Conservation (phyloP, 192 early-diverging fungal genomes). For the Podila clonocystis region DNA sequence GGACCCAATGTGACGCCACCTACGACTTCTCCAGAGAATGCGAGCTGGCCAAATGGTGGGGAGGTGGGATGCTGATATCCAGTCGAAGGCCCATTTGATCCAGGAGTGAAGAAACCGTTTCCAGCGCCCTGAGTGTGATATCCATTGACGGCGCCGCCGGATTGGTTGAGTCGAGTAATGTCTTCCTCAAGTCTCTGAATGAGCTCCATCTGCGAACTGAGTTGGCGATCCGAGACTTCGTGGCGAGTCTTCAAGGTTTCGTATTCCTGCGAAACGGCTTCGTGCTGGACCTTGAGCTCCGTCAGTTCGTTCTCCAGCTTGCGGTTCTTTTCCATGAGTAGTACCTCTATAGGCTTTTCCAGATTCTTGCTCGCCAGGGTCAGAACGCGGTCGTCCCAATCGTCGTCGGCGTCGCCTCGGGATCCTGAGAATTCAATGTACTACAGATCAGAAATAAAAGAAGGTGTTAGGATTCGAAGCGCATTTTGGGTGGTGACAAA, state of each 20-base stretch:
- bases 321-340: conserved; percentile 87
- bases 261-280: conserved; percentile 37
- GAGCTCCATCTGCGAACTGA: conserved; percentile 55
- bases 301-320: conserved; percentile 77
- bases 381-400: conserved; percentile 54
- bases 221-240: conserved; percentile 45
- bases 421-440: conserved; percentile 77
- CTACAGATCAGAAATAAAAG: conserved; percentile 15
- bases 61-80: conserved; percentile 34
- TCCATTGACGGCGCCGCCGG: neutral
- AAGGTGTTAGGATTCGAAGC: neutral
- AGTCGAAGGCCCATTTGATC: neutral
- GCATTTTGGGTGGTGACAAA: no score
- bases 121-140: neutral
- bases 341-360: conserved; percentile 76
- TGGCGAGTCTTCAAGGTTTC: conserved; percentile 33
- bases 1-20: conserved; percentile 38
- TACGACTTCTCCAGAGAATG: conserved; percentile 37
- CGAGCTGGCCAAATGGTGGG: conserved; percentile 29
- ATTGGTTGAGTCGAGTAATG: conserved; percentile 56
- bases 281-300: conserved; percentile 60
- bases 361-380: conserved; percentile 48
- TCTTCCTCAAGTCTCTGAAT: conserved; percentile 66
- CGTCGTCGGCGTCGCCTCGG: conserved; percentile 57
- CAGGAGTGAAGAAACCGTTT: conserved; percentile 26